Base-by-base conservation (phyloP, 768 basidiomycete genomes). In the Psilocybe sp. region DNA sequence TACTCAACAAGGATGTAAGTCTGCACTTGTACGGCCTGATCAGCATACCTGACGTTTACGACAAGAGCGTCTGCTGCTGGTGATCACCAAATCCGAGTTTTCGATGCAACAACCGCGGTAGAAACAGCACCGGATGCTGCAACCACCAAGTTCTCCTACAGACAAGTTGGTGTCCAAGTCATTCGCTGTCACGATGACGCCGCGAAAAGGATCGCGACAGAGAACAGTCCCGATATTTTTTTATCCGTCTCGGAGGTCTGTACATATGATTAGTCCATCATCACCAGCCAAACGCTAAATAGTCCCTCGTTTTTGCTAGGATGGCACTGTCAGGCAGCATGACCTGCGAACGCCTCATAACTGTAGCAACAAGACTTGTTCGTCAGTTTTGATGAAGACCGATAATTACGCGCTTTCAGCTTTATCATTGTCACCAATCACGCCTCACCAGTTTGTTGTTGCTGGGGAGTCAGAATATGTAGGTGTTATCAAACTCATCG, bases 291-390 rank as follows among this genome's bases (percentile, higher is more conserved):
- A 36, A 13, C 37, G 44, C 23, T 36, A 23, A 15, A 34, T 31
- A 49, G 8, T 34, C 11, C 16, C 9, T 48, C 12, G 10, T 13
- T 13, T 35, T 19, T 16, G 45, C 12, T 60, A 92, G 86, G 92
- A 96, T 67, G 92, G 90, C 3, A 78, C 85, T 23, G 91, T 94
- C 9, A 79, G 92, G 19, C 92, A 94, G 61, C 92, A 95, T 63
- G 92, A 96, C 62, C 67, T 95, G 39, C 75, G 92, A 45, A 77
- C 77, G 9, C 67, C 76, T 12, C 89, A 95, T 65, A 65, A 66
- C n/a, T 96, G 92, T 67, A 55, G 66, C 23, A 57, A 62, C 13
- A 69, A 65, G 10, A 61, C 70, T 9, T 96, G 92, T 62, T 85
- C 91, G 18, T 70, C 83, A 14, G 85, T 91, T 1, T 71, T 96